A percentile compares a stretch with the other conserved stretches of the same genome.
phyloP scores from a whole-genome alignment of 2,329 filamentous ascomycete species.

The Cladophialophora psammophila region DNA sequence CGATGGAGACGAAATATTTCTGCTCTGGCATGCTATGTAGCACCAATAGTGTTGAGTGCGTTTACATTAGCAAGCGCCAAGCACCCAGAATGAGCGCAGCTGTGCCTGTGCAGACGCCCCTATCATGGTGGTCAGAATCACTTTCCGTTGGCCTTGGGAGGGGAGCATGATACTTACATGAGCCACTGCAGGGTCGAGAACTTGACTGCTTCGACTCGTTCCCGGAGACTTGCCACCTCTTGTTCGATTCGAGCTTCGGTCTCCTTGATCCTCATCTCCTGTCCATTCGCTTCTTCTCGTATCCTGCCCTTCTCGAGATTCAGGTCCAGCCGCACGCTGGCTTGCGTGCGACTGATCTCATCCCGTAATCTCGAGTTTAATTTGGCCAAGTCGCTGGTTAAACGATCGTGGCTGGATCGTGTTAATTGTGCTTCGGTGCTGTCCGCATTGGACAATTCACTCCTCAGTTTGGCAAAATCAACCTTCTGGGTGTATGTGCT shows the following conservation, averaged over 20 bases:
- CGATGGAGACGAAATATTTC: background rate
- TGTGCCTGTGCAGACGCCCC: constrained; percentile 71
- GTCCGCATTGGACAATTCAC: constrained; percentile 89
- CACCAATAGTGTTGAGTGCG: background rate
- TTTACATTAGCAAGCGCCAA: constrained; percentile 70
- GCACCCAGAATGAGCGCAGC: constrained; percentile 72
- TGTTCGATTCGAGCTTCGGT: constrained; percentile 98
- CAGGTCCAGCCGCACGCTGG: constrained; percentile 87
- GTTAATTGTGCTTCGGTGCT: constrained; percentile 90
- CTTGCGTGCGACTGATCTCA: constrained; percentile 93
- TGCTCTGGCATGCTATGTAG: background rate
- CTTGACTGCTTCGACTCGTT: constrained; percentile 96
- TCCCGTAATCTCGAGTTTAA: constrained; percentile 87
- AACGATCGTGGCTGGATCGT: constrained; percentile 84
- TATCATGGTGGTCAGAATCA: constrained; percentile 46
- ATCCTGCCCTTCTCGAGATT: constrained; percentile 98
- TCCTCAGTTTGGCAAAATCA: constrained; percentile 95
- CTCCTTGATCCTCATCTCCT: constrained; percentile 98
- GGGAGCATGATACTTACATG: constrained; percentile 72
- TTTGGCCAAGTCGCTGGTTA: constrained; percentile 95
- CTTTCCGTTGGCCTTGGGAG: background rate
- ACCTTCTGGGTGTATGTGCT: constrained; percentile 82
- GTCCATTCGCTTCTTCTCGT: constrained; percentile 91
- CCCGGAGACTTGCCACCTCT: constrained; percentile 86
- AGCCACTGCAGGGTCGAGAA: constrained; percentile 98